These are phyloP conservation scores for Brasenia schreberi DNA, from an alignment of 164 flowering plant species.

Conservation along the genomic window DNA sequence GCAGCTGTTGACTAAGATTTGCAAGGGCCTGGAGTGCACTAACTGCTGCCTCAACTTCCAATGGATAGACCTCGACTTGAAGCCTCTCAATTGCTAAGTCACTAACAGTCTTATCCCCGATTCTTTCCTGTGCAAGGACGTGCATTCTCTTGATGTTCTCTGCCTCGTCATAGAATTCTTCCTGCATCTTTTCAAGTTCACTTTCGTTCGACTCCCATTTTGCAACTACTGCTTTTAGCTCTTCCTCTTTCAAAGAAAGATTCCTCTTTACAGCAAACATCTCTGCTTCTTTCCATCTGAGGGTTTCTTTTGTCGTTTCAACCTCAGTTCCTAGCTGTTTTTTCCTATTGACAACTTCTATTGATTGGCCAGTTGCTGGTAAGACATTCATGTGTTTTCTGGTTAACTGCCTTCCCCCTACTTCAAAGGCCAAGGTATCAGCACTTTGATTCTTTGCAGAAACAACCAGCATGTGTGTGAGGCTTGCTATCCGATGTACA, in stretches of 20 bases:
- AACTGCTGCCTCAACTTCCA: conserved; percentile 80
- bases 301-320: conserved; percentile 32
- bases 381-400: not conserved
- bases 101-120: conserved; percentile 38
- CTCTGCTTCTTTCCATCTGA: conserved; percentile 61
- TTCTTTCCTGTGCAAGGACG: conserved; percentile 43
- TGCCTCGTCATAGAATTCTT: conserved; percentile 31
- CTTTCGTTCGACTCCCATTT: conserved; percentile 39
- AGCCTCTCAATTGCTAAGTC: conserved; percentile 74
- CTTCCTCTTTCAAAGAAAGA: conserved; percentile 57
- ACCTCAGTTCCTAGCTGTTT: conserved; percentile 57
- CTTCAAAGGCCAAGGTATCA: not conserved
- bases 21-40: conserved; percentile 51
- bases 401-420: not conserved
- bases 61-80: conserved; percentile 61
- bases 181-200: conserved; percentile 36
- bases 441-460: conserved; percentile 25
- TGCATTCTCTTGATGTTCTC: conserved; percentile 38
- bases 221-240: conserved; percentile 30
- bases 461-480: conserved; percentile 43
- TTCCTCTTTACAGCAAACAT: conserved; percentile 45
- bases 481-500: conserved; percentile 46
- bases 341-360: conserved; percentile 19
- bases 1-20: conserved; percentile 49
- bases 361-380: conserved; percentile 10